These are phyloP conservation scores for Laetiporus sulphureus DNA, from an alignment of 1,284 basidiomycete genomes.

Conservation along the genomic window DNA sequence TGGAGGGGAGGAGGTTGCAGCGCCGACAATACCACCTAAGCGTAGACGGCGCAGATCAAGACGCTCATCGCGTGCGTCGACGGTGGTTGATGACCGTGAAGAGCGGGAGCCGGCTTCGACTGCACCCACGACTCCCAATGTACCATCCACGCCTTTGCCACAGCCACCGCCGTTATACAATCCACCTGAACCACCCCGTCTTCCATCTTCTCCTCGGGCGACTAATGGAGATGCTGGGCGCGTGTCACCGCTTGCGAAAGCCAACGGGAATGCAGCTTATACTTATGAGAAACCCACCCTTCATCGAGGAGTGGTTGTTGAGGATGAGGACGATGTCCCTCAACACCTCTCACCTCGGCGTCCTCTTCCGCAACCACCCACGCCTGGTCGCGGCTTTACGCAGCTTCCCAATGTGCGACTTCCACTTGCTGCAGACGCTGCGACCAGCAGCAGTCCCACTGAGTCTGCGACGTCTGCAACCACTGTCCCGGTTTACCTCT, in stretches of 20 bases:
- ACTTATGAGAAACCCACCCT: slow-evolving; percentile 35
- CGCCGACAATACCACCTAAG: slow-evolving; percentile 37
- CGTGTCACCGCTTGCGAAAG: slow-evolving; percentile 15
- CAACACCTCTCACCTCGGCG: slow-evolving; percentile 35
- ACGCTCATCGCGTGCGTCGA: slow-evolving; percentile 43
- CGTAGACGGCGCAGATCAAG: slow-evolving; percentile 53
- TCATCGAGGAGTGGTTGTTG: slow-evolving; percentile 62
- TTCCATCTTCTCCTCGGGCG: slow-evolving; percentile 14
- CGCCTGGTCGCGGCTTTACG: slow-evolving; percentile 25
- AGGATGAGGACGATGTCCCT: slow-evolving; percentile 55
- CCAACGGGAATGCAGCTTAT: slow-evolving; percentile 21
- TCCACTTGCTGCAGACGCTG: slow-evolving; percentile 45
- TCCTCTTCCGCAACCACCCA: slow-evolving; percentile 21
- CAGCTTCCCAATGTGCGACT: slow-evolving; percentile 24
- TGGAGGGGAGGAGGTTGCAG: slow-evolving; percentile 54
- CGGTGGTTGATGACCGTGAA: slow-evolving; percentile 60
- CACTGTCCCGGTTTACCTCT: slow-evolving; percentile 43
- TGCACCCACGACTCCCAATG: slow-evolving; percentile 54
- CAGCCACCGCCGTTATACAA: slow-evolving; percentile 24
- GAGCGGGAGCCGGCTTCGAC: slow-evolving; percentile 59
- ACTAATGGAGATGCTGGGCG: slow-evolving; percentile 24
- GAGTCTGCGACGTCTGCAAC: slow-evolving; percentile 32
- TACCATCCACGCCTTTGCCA: slow-evolving; percentile 46
- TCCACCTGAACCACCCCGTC: slow-evolving; percentile 20
- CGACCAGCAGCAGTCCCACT: slow-evolving; percentile 39